Base-by-base conservation (phyloP, 345 rosid genomes). In the Eutrema japonicum region DNA sequence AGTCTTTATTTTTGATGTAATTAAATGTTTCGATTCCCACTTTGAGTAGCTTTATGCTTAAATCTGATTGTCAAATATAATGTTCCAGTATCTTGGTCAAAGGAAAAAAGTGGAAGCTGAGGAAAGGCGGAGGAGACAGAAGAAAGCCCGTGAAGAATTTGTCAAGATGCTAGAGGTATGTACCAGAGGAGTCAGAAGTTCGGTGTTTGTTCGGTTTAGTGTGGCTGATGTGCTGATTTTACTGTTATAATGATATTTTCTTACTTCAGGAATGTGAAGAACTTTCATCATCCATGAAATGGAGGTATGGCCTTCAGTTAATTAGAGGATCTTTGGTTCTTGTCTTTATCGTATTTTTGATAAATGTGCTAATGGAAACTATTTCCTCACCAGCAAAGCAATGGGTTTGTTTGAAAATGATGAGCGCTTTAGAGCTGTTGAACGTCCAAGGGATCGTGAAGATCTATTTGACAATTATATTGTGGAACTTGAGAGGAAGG, bases 341-440 rank as follows among this genome's bases (percentile, higher is more conserved):
- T 30, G 59, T 74, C 18, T 73, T 27, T 57, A 56, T 49, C 36
- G 4, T 12, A 53, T 38, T 47, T 61, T 37, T 71, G 53, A 64
- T 16, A 10, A 55, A 53, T 55, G 37, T 62, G 78, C 79, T 83
- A 69, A 70, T 59, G 75, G 57, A 64, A 54, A 49, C 51, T 72
- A 69, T 68, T 74, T 72, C 54, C 45, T 42, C 10, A 61, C 78
- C 91, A 93, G 99, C 82, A 92, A 95, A 86, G 98, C 96, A 41
- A 76, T 87, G 71, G 83, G 75, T 77, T 82, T 95, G 82, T 90
- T 95, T 78, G 98, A 90, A 81, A 83, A 86, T 79, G 98, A 95
- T 86, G 94, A 92, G 71, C 88, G 99, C 67, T 95, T 87, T 81
- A 90, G 87, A 80, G 98, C 93, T 73, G 96, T 95, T 78, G 99